These are phyloP conservation scores for Xerocomellus dryophilus DNA, from an alignment of 768 basidiomycete species.

Conservation along the genomic window DNA sequence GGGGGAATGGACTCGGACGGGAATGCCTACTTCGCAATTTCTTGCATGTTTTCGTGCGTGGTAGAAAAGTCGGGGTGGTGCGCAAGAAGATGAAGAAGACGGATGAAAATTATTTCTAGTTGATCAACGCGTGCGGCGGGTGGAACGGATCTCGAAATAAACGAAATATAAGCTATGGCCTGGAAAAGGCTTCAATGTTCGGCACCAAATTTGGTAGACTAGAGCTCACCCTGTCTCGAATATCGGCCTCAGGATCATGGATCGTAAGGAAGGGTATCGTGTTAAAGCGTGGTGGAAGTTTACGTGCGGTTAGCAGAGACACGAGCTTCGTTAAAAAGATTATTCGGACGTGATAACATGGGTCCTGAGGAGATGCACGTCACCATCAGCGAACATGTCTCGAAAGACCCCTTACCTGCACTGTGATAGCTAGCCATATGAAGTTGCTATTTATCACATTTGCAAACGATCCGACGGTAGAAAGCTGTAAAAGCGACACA, in stretches of 20 bases:
- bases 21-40: conserved; percentile 72
- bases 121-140: conserved; percentile 57
- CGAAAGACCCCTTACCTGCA: conserved; percentile 59
- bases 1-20: neutral
- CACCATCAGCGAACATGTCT: neutral
- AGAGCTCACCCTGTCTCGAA: conserved; percentile 57
- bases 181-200: conserved; percentile 25
- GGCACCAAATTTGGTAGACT: neutral
- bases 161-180: conserved; percentile 57
- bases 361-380: conserved; percentile 52
- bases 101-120: conserved; percentile 80
- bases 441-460: conserved; percentile 59
- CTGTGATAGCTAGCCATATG: conserved; percentile 62
- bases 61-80: conserved; percentile 91
- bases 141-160: conserved; percentile 44
- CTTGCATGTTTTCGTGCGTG: conserved; percentile 63
- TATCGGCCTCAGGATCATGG: conserved; percentile 86
- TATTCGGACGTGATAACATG: conserved; percentile 82
- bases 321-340: conserved; percentile 75
- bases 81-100: conserved; percentile 82
- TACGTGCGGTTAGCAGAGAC: conserved; percentile 55
- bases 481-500: conserved; percentile 74
- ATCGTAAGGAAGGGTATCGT: conserved; percentile 85
- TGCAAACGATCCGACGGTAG: conserved; percentile 55
- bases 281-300: conserved; percentile 72